These are phyloP conservation scores for Microdochium paspali DNA, from an alignment of 2,329 filamentous ascomycete species.

Conservation along the genomic window DNA sequence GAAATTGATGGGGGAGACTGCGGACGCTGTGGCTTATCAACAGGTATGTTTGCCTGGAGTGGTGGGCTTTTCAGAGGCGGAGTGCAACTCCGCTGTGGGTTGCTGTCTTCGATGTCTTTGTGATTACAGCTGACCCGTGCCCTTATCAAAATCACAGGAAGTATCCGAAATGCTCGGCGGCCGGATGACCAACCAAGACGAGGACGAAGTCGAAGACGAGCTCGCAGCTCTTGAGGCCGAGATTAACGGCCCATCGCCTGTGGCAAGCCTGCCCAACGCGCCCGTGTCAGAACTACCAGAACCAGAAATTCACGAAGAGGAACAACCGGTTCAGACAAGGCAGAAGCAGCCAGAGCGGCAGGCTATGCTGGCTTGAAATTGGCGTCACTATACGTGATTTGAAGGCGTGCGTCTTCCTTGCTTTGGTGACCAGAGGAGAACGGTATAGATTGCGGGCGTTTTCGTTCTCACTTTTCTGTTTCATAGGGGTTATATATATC, in stretches of 20 bases:
- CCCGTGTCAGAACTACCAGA: slow-evolving; percentile 2
- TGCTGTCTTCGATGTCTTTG: too few relatives aligned
- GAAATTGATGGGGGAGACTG: slow-evolving; percentile 87
- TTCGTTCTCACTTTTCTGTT: too few relatives aligned
- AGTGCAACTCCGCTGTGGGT: too few relatives aligned
- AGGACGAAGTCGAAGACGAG: slow-evolving; percentile 97
- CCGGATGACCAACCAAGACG: slow-evolving; percentile 85
- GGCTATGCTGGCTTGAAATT: slow-evolving; percentile 14
- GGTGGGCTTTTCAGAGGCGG: too few relatives aligned
- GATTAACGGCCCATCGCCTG: slow-evolving; percentile 15
- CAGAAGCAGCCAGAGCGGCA: slow-evolving; percentile 13
- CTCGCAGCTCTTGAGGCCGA: slow-evolving; percentile 71
- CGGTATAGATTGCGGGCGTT: too few relatives aligned
- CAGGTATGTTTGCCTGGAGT: too few relatives aligned
- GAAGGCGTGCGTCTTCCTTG: too few relatives aligned
- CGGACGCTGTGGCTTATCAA: slow-evolving; percentile 87
- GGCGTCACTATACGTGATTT: not conserved
- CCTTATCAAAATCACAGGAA: slow-evolving; percentile 56
- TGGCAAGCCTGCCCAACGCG: slow-evolving; percentile 3
- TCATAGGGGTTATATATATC: too few relatives aligned
- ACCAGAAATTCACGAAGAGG: not conserved
- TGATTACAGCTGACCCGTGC: too few relatives aligned
- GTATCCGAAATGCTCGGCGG: slow-evolving; percentile 84
- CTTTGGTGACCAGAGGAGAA: too few relatives aligned
- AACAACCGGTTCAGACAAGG: not conserved